phyloP scores from a whole-genome alignment of 2,329 filamentous ascomycete genomes.

The Xylaria sp. region DNA sequence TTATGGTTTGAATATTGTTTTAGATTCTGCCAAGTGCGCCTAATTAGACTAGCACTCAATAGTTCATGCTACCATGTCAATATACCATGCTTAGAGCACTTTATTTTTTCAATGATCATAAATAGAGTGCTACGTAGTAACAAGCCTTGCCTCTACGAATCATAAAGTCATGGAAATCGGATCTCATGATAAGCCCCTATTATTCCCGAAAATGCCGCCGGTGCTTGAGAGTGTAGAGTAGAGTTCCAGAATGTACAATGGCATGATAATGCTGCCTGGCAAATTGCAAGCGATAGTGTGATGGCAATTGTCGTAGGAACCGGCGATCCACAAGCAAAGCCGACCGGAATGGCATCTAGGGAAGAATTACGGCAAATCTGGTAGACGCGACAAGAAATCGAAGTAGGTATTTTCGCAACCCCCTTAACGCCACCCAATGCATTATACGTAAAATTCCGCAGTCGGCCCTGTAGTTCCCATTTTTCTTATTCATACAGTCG shows the following conservation, averaged over 20 bases:
- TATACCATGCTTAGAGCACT: neutral
- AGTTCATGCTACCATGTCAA: neutral
- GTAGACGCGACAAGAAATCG: conserved; percentile 13
- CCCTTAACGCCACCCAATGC: conserved; percentile 46
- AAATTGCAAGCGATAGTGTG: neutral
- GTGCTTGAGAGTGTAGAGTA: neutral
- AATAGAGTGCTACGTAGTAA: neutral
- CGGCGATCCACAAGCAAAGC: neutral
- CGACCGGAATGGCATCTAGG: too few relatives aligned
- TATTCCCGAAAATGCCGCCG: neutral
- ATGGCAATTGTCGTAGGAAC: neutral
- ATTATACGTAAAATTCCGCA: conserved; percentile 26
- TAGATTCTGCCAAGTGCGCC: neutral
- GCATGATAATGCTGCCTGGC: neutral
- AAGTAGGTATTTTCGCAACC: conserved; percentile 32
- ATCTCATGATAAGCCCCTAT: neutral
- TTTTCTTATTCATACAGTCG: conserved; percentile 23
- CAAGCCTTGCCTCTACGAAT: neutral
- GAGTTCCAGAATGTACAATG: neutral
- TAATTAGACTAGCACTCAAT: too few relatives aligned
- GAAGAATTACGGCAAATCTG: conserved; percentile 3
- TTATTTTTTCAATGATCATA: neutral
- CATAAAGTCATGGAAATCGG: neutral
- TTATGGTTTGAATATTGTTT: neutral
- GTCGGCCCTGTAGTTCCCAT: neutral